Base-by-base conservation (phyloP, 768 basidiomycete species). In the Lactifluus subvellereus region DNA sequence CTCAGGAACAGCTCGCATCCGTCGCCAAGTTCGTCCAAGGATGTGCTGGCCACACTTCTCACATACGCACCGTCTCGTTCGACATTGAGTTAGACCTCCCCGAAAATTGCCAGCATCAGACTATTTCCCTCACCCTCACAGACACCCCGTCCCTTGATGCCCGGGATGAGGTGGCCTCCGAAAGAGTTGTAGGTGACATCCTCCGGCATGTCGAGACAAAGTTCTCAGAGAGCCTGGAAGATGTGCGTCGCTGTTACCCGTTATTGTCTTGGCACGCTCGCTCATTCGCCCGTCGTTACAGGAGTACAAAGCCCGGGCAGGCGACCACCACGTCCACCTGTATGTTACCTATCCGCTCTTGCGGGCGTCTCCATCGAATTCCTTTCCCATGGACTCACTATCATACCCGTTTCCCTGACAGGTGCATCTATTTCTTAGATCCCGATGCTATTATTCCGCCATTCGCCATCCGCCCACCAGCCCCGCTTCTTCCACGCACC, bases 341-440 rank as follows among this genome's bases (percentile, higher is more conserved):
- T 92, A 72, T 67, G 82, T 79, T 68, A 62, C 57, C 59, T 18
- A 33, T 55, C 48, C 54, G 38, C 16, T 57, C 27, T 40, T 38
- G 56, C 52, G 54, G 64, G 61, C 43, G 61, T 49, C 59, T 47
- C 56, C 48, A 22, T 30, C 38, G 6, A n/a, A 33, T 60, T 51
- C 43, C 38, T 54, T 61, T 54, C 57, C 56, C 64, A 52, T 64
- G 52, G 38, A 33, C 68, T 68, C 59, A 70, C 51, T 35, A 35
- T 20, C 64, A 22, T 53, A 7, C 50, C 22, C 11, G 51, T 59
- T 42, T 48, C 37, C 13, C 27, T 42, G 66, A 60, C 75, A 91
- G 90, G 63, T 92, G 90, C 70, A 84, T 93, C 62, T 93, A 93
- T 77, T 89, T 93, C 76, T 77, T 93, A 75, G 88, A 92, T 80